These are phyloP conservation scores for Fusarium pseudocircinatum DNA, from an alignment of 2,329 filamentous ascomycete genomes.

Conservation along the genomic window DNA sequence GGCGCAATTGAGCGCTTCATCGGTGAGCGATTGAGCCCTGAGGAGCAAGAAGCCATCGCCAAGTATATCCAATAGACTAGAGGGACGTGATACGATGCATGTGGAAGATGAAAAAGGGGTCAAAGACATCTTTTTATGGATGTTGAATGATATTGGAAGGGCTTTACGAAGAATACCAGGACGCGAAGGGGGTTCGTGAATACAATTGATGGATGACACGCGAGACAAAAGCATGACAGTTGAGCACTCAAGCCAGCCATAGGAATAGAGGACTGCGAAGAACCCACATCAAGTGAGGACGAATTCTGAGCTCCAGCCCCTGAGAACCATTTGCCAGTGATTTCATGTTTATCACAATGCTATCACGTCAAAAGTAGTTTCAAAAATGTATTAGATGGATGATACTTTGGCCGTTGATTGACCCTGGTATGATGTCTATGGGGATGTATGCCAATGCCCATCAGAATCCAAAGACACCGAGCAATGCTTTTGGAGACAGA, in stretches of 20 bases:
- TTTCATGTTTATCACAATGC: not conserved
- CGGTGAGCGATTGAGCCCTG: constrained; percentile 72
- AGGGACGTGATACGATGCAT: not conserved
- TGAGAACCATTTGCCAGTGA: not conserved
- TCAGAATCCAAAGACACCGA: constrained; percentile 22
- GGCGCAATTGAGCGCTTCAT: constrained; percentile 79
- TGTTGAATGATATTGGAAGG: not conserved
- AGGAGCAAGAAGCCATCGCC: constrained; percentile 64
- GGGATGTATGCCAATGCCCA: not conserved
- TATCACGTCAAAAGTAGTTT: not conserved
- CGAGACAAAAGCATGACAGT: not conserved
- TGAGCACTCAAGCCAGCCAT: not conserved
- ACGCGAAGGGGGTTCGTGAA: constrained; percentile 6
- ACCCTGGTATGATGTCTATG: not conserved
- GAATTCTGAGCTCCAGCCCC: not conserved
- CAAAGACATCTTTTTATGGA: not conserved
- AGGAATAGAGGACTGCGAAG: constrained; percentile 6
- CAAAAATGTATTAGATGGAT: not conserved
- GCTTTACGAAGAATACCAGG: constrained; percentile 32
- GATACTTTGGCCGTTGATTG: not conserved
- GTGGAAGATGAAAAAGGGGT: constrained; percentile 6
- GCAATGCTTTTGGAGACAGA: constrained; percentile 28
- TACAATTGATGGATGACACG: constrained; percentile 11
- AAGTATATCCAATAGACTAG: constrained; percentile 58
- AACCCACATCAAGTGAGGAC: not conserved